Base-by-base conservation (phyloP, 2,329 filamentous ascomycete genomes). In the Trichoderma gracile region DNA sequence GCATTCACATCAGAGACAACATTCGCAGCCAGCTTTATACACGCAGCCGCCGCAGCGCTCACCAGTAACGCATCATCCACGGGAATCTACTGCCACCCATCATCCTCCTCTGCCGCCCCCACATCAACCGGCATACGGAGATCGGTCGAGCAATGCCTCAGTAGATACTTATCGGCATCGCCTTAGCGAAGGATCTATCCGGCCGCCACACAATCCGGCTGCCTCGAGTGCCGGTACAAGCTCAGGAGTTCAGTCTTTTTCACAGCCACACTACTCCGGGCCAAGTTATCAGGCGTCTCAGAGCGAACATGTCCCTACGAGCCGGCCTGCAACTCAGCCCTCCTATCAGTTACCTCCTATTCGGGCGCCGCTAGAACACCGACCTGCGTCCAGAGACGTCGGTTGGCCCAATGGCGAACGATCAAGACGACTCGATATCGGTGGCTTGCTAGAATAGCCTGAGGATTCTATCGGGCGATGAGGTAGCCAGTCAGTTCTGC, bases 391-490 rank as follows among this genome's bases (percentile, higher is more conserved):
- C 19, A 67, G 65, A 42, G 64, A 70, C n/a, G 66, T 69, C 21
- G 68, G 71, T 27, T 79, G 78, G 74, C 71, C 73, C 62, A 78
- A 81, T 49, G 82, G 84, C 64, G 84, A 85, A 63, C 80, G 84
- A 30, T 75, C 79, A 19, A 75, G 79, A 43, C 81, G 86, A 17
- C 82, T 88, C 55, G 85, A 86, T 69, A 88, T 89, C 67, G 84
- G 81, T 12, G 86, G 85, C 2, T 78, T 86, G 71, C 84, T 90
- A 70, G 86, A 86, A 68, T 84, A 80, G 74, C 81, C 83, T 25
- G 82, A 82, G 69, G 78, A 68, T 43, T 73, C 68, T 54, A 73
- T 68, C 67, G 70, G 69, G 55, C 49, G 49, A 17, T 62, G 25
- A 14, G 5, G n/a, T 4, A 7, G 2, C 46, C 15, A 8, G 23